Evolutionary conservation across 1,139 yeast genomes (phyloP).

Genomic region (Debaryomyces nepalensis): DNA sequence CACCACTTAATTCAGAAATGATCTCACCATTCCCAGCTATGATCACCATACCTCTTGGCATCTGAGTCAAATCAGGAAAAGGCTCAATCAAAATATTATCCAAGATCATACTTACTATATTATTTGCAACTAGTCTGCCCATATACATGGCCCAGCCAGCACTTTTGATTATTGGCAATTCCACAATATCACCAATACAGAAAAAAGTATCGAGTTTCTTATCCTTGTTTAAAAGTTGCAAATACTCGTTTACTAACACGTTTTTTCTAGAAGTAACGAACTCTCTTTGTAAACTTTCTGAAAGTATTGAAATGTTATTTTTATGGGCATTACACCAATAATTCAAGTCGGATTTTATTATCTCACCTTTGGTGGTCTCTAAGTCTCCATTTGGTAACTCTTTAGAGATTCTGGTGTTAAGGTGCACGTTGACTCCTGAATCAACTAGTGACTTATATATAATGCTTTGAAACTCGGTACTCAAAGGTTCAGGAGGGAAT

Average conservation of each 20-base stretch:
- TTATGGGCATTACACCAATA: slow-evolving; percentile 44
- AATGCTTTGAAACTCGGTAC: slow-evolving; percentile 28
- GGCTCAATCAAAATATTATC: slow-evolving; percentile 39
- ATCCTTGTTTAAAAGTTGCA: slow-evolving; percentile 33
- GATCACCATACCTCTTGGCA: slow-evolving; percentile 50
- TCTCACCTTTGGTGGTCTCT: slow-evolving; percentile 28
- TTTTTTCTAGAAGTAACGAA: slow-evolving; percentile 35
- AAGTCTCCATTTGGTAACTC: slow-evolving; percentile 30
- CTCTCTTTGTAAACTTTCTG: slow-evolving; percentile 17
- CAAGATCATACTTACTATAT: slow-evolving; percentile 26
- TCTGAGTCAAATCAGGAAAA: slow-evolving; percentile 36
- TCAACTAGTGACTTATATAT: slow-evolving; percentile 25
- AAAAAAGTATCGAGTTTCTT: slow-evolving; percentile 32
- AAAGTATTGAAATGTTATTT: slow-evolving; percentile 34
- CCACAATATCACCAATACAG: slow-evolving; percentile 48
- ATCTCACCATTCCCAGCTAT: slow-evolving; percentile 49
- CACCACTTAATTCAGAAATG: slow-evolving; percentile 43
- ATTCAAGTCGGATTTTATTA: slow-evolving; percentile 29
- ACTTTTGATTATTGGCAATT: slow-evolving; percentile 45
- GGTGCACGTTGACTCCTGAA: slow-evolving; percentile 17
- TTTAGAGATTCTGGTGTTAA: slow-evolving; percentile 25
- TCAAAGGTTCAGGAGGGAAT: slow-evolving; percentile 40
- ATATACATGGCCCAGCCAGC: slow-evolving; percentile 55
- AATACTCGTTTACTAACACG: slow-evolving; percentile 40
- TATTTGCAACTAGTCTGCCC: slow-evolving; percentile 48